These are phyloP conservation scores for Tolypocladium ovalisporum DNA, from an alignment of 2,329 filamentous ascomycete species.

Conservation along the genomic window DNA sequence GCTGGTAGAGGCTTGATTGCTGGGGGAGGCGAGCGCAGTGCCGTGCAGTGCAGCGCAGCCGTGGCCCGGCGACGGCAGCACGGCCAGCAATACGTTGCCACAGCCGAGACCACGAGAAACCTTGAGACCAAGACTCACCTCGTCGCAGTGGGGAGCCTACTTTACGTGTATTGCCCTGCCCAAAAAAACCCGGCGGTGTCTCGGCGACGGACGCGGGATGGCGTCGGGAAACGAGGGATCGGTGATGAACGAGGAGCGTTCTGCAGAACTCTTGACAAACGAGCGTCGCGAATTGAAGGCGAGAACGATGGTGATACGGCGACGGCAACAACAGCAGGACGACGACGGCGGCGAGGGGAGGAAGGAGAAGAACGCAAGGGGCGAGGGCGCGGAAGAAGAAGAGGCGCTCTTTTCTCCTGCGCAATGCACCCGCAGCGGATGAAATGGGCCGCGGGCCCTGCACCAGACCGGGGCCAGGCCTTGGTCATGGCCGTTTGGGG, in stretches of 20 bases:
- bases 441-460: not conserved
- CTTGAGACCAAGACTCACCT: conserved; percentile 7
- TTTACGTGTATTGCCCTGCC: not conserved
- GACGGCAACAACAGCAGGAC: conserved; percentile 13
- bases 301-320: conserved; percentile 13
- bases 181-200: not conserved
- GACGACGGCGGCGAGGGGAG: conserved; percentile 10
- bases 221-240: conserved; percentile 6
- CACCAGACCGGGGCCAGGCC: not conserved
- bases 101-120: conserved; percentile 7
- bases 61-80: not conserved
- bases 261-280: conserved; percentile 23
- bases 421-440: not conserved
- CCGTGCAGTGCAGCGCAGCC: too few species aligned
- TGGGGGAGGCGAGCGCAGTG: not conserved
- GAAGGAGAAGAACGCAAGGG: conserved; percentile 14
- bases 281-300: conserved; percentile 26
- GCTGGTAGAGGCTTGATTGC: not conserved
- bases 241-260: conserved; percentile 8
- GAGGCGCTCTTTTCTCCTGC: conserved; percentile 2
- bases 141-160: not conserved
- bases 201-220: not conserved
- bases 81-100: not conserved
- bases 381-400: conserved; percentile 1
- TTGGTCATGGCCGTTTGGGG: not conserved